phyloP scores from a whole-genome alignment of 208 protist species.

The Leishmania mexicana region DNA sequence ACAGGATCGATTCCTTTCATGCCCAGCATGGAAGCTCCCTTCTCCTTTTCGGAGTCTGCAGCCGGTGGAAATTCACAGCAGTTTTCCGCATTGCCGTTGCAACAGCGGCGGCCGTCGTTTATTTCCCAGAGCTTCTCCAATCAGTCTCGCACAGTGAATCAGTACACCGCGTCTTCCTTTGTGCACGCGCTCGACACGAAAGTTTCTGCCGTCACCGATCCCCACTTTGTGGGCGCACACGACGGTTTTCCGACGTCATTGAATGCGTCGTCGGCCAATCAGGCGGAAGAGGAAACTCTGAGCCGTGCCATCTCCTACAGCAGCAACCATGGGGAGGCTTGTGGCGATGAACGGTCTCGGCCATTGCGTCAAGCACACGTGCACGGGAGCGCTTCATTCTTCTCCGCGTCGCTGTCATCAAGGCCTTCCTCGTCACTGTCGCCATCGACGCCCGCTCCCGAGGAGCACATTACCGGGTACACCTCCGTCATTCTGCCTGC shows the following conservation, averaged over 20 bases:
- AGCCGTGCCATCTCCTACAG: not conserved
- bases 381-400: slow-evolving; percentile 1
- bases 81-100: not conserved
- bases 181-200: not conserved
- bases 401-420: slow-evolving; percentile 3
- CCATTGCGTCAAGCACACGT: not conserved
- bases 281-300: not conserved
- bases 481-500: not conserved
- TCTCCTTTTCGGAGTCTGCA: not conserved
- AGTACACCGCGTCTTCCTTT: not conserved
- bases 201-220: not conserved
- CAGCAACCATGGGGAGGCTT: not conserved
- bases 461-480: not conserved
- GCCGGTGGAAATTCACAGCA: not conserved
- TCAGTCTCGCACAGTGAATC: not conserved
- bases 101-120: not conserved
- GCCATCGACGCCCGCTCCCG: not conserved
- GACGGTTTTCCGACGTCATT: too few relatives aligned
- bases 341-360: not conserved
- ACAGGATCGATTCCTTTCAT: not conserved
- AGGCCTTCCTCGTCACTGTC: slow-evolving; percentile 2
- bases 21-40: not conserved
- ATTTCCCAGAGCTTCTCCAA: not conserved
- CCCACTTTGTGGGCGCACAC: not conserved
- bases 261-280: not conserved